phyloP scores from a whole-genome alignment of 2,329 filamentous ascomycete species.

The Phyllosticta capitalensis region DNA sequence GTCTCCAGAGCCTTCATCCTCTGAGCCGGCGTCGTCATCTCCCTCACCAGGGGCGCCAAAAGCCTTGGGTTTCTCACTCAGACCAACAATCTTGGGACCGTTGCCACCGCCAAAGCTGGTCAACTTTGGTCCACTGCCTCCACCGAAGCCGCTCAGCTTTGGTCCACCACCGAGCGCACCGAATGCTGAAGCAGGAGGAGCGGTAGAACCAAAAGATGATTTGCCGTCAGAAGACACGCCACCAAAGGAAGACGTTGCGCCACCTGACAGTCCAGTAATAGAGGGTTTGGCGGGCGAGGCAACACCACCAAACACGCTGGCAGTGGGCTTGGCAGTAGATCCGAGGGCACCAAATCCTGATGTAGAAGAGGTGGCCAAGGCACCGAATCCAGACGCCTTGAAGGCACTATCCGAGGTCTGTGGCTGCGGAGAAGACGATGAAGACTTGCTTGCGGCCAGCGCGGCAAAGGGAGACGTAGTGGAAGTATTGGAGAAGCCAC shows the following conservation, averaged over 20 bases:
- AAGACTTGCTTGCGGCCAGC: conserved; percentile 29
- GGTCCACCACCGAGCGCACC: conserved; percentile 15
- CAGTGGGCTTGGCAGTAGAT: conserved; percentile 17
- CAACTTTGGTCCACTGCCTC: conserved; percentile 38
- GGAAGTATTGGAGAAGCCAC: conserved; percentile 37
- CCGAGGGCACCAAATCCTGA: conserved; percentile 29
- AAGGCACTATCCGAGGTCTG: conserved; percentile 42
- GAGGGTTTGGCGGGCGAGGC: conserved; percentile 15
- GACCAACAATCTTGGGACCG: conserved; percentile 36
- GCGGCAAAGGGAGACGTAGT: conserved; percentile 40
- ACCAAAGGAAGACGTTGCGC: conserved; percentile 27
- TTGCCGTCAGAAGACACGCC: conserved; percentile 11
- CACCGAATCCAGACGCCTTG: conserved; percentile 37
- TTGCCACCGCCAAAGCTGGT: conserved; percentile 60
- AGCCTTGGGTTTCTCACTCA: conserved; percentile 55
- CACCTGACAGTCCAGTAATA: conserved; percentile 13
- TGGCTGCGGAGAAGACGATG: conserved; percentile 20
- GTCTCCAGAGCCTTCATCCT: conserved; percentile 38
- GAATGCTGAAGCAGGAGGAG: conserved; percentile 4
- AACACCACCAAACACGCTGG: conserved; percentile 26
- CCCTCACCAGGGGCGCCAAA: conserved; percentile 65
- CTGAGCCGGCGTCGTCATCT: conserved; percentile 41
- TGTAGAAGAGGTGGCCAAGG: conserved; percentile 29
- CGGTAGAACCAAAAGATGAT: conserved; percentile 11
- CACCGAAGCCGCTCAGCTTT: conserved; percentile 24